Evolutionary conservation across 2,329 filamentous ascomycete genomes (phyloP).

Genomic region (Akanthomyces dipterigenus): DNA sequence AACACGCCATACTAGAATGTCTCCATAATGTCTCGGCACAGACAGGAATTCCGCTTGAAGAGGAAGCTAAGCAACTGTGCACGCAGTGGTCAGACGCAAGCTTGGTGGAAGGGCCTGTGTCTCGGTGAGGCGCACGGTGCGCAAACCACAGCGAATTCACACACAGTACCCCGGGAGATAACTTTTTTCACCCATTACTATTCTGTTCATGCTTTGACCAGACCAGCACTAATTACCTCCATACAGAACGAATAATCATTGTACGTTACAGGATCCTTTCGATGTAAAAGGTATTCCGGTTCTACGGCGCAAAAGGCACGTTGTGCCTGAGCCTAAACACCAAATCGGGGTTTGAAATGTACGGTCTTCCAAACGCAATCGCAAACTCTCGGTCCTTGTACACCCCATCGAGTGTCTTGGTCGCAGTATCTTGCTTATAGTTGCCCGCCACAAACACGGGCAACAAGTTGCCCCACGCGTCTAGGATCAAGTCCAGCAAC

Average conservation of each 20-base stretch:
- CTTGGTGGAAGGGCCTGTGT: neutral
- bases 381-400: slow-evolving; percentile 23
- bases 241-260: slow-evolving; percentile 25
- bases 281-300: slow-evolving; percentile 34
- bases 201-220: neutral
- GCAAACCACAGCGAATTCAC: neutral
- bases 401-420: slow-evolving; percentile 17
- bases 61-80: slow-evolving; percentile 12
- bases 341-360: slow-evolving; percentile 29
- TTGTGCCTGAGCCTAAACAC: slow-evolving; percentile 32
- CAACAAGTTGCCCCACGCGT: slow-evolving; percentile 26
- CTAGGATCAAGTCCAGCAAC: slow-evolving; percentile 23
- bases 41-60: slow-evolving; percentile 16
- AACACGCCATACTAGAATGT: slow-evolving; percentile 17
- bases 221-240: slow-evolving; percentile 3
- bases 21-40: slow-evolving; percentile 13
- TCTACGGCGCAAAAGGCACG: slow-evolving; percentile 29
- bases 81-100: slow-evolving; percentile 4
- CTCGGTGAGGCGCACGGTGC: neutral
- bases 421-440: slow-evolving; percentile 21
- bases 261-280: slow-evolving; percentile 19
- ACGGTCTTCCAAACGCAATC: slow-evolving; percentile 27
- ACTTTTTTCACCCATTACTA: neutral
- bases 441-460: slow-evolving; percentile 28
- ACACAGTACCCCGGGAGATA: neutral